Conservation (phyloP, 1,284 basidiomycete species). For the Marasmius fiardii region DNA sequence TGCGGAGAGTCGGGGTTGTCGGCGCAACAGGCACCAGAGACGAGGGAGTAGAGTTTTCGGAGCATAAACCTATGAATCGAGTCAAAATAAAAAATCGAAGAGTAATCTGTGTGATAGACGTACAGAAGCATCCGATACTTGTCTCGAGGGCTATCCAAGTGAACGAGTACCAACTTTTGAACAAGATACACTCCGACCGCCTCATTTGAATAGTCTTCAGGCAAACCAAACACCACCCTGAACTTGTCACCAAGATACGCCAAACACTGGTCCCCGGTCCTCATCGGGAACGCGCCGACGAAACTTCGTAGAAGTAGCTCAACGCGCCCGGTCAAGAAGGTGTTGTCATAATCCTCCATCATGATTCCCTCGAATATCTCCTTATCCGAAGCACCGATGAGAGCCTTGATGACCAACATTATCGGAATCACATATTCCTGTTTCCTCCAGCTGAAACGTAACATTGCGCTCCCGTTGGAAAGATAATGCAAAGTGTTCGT, state of each 20-base stretch:
- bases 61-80: conserved; percentile 82
- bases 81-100: background rate
- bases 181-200: conserved; percentile 85
- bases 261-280: conserved; percentile 91
- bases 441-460: conserved; percentile 97
- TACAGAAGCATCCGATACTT: conserved; percentile 97
- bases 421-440: conserved; percentile 99
- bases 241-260: conserved; percentile 99
- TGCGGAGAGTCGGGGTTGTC: conserved; percentile 99
- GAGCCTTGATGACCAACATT: conserved; percentile 94
- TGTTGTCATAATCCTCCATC: conserved; percentile 97
- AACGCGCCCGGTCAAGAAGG: conserved; percentile 96
- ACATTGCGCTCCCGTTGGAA: conserved; percentile 92
- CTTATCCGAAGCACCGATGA: conserved; percentile 92
- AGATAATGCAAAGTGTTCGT: conserved; percentile 99
- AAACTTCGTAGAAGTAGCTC: conserved; percentile 97
- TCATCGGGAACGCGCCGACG: conserved; percentile 88
- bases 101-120: conserved; percentile 26
- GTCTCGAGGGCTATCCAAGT: conserved; percentile 86
- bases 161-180: conserved; percentile 87
- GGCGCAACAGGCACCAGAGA: conserved; percentile 87
- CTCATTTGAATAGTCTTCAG: conserved; percentile 91
- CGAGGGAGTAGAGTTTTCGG: conserved; percentile 91
- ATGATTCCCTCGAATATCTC: conserved; percentile 98
- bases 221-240: conserved; percentile 86